Percentiles rank a stretch among this genome's conserved stretches.
Conservation (phyloP, 202 grass and related monocot species). For the Setaria viridis region DNA sequence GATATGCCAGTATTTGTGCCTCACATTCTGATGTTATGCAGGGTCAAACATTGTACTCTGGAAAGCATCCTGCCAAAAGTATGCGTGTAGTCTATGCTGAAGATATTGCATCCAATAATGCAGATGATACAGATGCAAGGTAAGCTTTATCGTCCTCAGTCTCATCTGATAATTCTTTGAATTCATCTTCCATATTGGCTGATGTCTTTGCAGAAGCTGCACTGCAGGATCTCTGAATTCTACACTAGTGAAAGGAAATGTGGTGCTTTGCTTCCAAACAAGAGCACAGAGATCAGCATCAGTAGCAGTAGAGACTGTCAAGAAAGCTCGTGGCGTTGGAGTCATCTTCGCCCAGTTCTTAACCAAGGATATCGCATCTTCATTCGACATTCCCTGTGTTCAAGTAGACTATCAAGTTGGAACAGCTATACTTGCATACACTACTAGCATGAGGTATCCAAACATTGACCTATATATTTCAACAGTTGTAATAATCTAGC, state of each 20-base stretch:
- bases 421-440: conserved; percentile 80
- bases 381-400: conserved; percentile 81
- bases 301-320: conserved; percentile 79
- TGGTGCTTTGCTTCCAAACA: conserved; percentile 96
- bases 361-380: conserved; percentile 82
- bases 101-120: conserved; percentile 76
- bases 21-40: conserved; percentile 47
- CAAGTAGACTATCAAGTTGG: conserved; percentile 94
- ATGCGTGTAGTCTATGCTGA: conserved; percentile 79
- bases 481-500: not conserved
- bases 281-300: conserved; percentile 70
- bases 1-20: not conserved
- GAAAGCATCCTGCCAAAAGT: conserved; percentile 64
- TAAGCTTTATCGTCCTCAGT: conserved; percentile 46
- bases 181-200: conserved; percentile 43
- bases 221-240: conserved; percentile 86
- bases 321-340: conserved; percentile 69
- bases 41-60: conserved; percentile 84
- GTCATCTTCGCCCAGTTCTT: conserved; percentile 85
- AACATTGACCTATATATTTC: not conserved
- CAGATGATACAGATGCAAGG: conserved; percentile 82
- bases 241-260: conserved; percentile 85
- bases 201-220: conserved; percentile 84
- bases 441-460: conserved; percentile 66
- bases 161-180: not conserved